Base-by-base conservation (phyloP, 352 stramenopile genomes). In the Globisporangium cederbergense region DNA sequence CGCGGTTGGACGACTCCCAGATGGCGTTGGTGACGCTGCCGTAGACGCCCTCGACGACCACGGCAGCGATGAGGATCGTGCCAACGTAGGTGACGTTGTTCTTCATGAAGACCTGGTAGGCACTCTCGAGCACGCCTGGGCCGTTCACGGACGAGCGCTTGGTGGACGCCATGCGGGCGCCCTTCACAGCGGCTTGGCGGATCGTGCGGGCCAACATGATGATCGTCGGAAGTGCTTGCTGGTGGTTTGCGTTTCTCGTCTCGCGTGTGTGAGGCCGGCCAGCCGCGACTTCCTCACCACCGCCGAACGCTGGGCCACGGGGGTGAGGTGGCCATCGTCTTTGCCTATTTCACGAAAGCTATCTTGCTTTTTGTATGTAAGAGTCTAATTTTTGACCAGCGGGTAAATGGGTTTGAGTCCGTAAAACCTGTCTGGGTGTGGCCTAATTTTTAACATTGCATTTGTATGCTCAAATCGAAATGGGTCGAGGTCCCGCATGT, bases 91-190 rank as follows among this genome's bases (percentile, higher is more conserved):
- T 83, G 30, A 87, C 69, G 68, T 91, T 85, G 73, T 74, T 88
- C 76, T 90, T 91, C 81, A 93, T 91, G 74, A 95, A 87, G 40
- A 75, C 50, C 60, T 85, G 78, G 78, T 95, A 95, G 53, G 84
- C 61, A 45, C 55, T 65, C 62, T 93, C 75, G 32, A 93, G 49
- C 25, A 71, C 62, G 47, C 86, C 85, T 53, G 88, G 86, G 64
- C 86, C 86, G 73, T 91, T 91, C 38, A 93, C 62, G 32, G 84
- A 93, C 45, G 86, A 91, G 58, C 61, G 72, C 76, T 95, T 95
- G 45, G 81, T 89, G 51, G 76, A 79, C 52, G 66, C 73, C 73
- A 79, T 77, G 61, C 81, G 79, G 58, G 66, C 73, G 46, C 72
- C 63, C 72, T 78, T 72, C 59, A 73, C 28, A 54, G 75, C 68